A percentile compares a stretch with the other conserved stretches of the same genome.
phyloP scores from a whole-genome alignment of 179 eudicot genomes.

The Actinidia arguta region DNA sequence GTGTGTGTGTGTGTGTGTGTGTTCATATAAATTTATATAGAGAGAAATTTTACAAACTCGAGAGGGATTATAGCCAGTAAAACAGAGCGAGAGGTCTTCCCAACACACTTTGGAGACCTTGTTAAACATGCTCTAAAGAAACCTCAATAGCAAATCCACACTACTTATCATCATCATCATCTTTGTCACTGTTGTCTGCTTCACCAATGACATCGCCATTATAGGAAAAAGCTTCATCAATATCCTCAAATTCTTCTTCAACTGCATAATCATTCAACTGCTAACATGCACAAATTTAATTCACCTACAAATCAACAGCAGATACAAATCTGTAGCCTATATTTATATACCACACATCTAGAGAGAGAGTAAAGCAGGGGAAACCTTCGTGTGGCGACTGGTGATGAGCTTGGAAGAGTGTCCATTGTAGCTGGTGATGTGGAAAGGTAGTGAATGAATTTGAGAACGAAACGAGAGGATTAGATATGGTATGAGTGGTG shows the following conservation, averaged over 20 bases:
- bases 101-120: conserved; percentile 30
- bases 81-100: conserved; percentile 35
- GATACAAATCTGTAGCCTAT: neutral
- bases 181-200: conserved; percentile 28
- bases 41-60: conserved; percentile 25
- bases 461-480: neutral
- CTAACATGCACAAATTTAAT: conserved; percentile 2
- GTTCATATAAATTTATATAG: neutral
- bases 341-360: neutral
- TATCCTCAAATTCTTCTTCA: conserved; percentile 25
- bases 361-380: neutral
- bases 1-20: no score
- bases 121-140: conserved; percentile 33
- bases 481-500: neutral
- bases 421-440: neutral
- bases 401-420: neutral
- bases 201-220: conserved; percentile 1
- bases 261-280: neutral
- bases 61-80: conserved; percentile 30
- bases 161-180: conserved; percentile 31
- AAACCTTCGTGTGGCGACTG: conserved; percentile 20
- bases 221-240: conserved; percentile 21
- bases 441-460: neutral
- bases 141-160: conserved; percentile 34
- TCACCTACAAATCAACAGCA: neutral